A percentile compares a stretch with the other conserved stretches of the same genome.
Evolutionary conservation across 169 alveolate genomes (phyloP).

Genomic region (Plasmodium billcollinsi): DNA sequence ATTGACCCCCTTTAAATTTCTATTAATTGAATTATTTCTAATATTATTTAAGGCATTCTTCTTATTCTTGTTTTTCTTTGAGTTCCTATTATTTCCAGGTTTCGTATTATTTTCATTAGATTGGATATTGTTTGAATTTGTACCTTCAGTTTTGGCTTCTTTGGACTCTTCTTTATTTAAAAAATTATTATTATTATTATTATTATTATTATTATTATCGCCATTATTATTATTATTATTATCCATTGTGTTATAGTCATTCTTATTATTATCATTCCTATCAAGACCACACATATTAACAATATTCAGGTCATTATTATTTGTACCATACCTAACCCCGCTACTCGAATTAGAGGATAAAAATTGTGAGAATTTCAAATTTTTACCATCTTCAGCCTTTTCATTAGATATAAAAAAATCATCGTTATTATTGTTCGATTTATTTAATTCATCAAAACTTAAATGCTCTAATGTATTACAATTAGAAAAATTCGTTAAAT

Average conservation of each 20-base stretch:
- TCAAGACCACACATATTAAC: not conserved
- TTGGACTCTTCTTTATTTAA: too few species aligned
- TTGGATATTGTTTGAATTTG: too few species aligned
- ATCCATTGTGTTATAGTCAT: conserved; percentile 3
- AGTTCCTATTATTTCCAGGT: not conserved
- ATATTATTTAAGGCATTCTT: not conserved
- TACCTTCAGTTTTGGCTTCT: too few species aligned
- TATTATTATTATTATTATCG: not conserved
- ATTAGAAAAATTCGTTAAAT: conserved; percentile 14
- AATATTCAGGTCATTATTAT: not conserved
- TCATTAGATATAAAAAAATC: conserved; percentile 26
- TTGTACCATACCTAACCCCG: not conserved
- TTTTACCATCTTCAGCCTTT: conserved; percentile 16
- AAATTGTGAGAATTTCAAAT: not conserved
- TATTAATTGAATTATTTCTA: not conserved
- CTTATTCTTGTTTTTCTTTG: not conserved
- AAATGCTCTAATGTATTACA: conserved; percentile 55
- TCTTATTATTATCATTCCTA: conserved; percentile 17
- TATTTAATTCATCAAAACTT: conserved; percentile 41
- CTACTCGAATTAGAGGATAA: not conserved
- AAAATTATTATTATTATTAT: not conserved
- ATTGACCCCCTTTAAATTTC: not conserved
- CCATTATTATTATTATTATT: not conserved
- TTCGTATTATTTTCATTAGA: not conserved
- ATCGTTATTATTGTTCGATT: not conserved